Conservation (phyloP, 768 basidiomycete species). For the Termitomyces bulborhizus region DNA sequence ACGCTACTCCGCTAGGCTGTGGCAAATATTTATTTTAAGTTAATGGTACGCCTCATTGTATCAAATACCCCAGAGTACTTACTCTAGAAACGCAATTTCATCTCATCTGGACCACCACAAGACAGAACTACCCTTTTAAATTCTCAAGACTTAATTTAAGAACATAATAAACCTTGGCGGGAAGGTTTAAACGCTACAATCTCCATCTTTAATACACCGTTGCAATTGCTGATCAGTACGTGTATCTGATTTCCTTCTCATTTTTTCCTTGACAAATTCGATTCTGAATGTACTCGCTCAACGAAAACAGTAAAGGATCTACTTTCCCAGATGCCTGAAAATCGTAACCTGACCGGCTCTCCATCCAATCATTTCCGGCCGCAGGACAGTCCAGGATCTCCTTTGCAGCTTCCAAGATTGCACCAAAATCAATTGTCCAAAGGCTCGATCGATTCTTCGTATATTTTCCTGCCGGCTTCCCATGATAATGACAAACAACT, state of each 20-base stretch:
- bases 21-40: not conserved
- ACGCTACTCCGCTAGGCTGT: not conserved
- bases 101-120: not conserved
- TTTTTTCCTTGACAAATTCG: not conserved
- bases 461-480: conserved; percentile 3
- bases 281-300: not conserved
- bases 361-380: not conserved
- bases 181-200: not conserved
- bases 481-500: not conserved
- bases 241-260: not conserved
- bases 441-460: not conserved
- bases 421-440: not conserved
- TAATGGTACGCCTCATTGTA: not conserved
- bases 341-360: not conserved
- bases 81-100: not conserved
- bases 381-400: not conserved
- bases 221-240: not conserved
- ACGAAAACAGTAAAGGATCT: not conserved
- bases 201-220: not conserved
- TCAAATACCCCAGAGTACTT: not conserved
- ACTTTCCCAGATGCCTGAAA: not conserved
- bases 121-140: not conserved
- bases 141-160: not conserved
- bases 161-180: not conserved
- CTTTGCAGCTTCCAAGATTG: not conserved